Evolutionary conservation across 257 asterid genomes (phyloP).

Genomic region (Lycium barbarum): DNA sequence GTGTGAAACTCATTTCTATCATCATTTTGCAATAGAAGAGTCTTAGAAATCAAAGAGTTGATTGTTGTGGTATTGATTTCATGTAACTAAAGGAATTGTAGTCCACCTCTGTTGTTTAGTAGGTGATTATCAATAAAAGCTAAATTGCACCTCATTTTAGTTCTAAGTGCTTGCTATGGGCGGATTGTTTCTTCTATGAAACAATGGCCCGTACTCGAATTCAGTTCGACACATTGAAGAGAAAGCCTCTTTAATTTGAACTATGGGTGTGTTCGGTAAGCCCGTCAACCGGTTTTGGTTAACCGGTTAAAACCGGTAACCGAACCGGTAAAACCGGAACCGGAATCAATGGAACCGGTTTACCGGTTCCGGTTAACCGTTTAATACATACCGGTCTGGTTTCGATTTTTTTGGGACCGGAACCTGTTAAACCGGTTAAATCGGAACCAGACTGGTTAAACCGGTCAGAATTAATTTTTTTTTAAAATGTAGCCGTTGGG

Average conservation of each 20-base stretch:
- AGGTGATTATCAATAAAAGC: not conserved
- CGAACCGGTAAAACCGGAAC: no score
- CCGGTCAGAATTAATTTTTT: no score
- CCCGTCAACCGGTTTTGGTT: no score
- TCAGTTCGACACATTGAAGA: not conserved
- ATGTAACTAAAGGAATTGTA: not conserved
- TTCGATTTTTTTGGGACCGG: no score
- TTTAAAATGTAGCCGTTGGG: no score
- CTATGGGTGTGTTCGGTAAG: no score
- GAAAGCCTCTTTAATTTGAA: not conserved
- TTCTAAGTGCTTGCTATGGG: not conserved
- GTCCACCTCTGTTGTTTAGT: not conserved
- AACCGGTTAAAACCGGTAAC: no score
- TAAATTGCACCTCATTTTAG: not conserved
- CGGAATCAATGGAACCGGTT: no score
- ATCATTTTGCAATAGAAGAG: not conserved
- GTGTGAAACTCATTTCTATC: not conserved
- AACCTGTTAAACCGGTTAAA: no score
- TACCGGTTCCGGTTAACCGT: no score
- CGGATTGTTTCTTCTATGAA: not conserved
- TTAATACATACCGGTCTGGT: no score
- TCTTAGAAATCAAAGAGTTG: not conserved
- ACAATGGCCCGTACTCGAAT: not conserved
- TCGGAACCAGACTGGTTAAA: no score
- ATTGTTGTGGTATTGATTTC: conserved; percentile 7